Evolutionary conservation across 495 filamentous ascomycete species (phyloP).

Genomic region (Penicillium desertorum): DNA sequence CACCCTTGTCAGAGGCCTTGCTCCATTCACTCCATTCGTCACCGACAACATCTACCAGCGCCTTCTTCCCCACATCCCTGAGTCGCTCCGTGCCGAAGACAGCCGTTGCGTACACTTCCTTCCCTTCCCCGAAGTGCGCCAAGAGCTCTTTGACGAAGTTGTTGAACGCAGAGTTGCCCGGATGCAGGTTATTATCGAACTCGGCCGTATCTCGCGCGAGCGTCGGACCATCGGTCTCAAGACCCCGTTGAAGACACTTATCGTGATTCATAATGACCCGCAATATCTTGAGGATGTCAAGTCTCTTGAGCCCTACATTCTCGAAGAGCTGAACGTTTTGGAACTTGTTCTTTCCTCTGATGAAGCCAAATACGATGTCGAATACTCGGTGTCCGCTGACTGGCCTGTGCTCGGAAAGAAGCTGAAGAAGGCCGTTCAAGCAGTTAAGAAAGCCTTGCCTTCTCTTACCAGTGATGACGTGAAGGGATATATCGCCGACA

Average conservation of each 20-base stretch:
- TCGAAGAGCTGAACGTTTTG: slow-evolving; percentile 85
- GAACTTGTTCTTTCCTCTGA: slow-evolving; percentile 83
- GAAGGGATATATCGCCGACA: slow-evolving; percentile 64
- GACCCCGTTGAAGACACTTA: slow-evolving; percentile 82
- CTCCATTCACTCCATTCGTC: slow-evolving; percentile 94
- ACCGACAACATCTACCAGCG: slow-evolving; percentile 91
- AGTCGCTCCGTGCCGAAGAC: slow-evolving; percentile 63
- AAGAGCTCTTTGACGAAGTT: slow-evolving; percentile 82
- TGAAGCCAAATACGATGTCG: slow-evolving; percentile 86
- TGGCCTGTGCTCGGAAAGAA: slow-evolving; percentile 96
- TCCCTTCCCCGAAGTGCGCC: slow-evolving; percentile 79
- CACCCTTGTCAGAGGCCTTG: slow-evolving; percentile 80
- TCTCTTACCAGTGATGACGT: slow-evolving; percentile 75
- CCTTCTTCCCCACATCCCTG: slow-evolving; percentile 77
- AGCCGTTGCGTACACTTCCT: slow-evolving; percentile 89
- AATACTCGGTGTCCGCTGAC: slow-evolving; percentile 84
- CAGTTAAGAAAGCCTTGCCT: slow-evolving; percentile 88
- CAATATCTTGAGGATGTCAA: slow-evolving; percentile 83
- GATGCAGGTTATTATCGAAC: slow-evolving; percentile 95
- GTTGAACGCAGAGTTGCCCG: slow-evolving; percentile 82
- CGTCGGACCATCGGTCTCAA: slow-evolving; percentile 81
- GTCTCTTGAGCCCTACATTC: slow-evolving; percentile 80
- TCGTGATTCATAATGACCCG: slow-evolving; percentile 84
- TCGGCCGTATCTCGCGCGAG: slow-evolving; percentile 82
- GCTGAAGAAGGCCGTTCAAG: slow-evolving; percentile 86